Percentiles rank a stretch among this genome's conserved stretches.
phyloP scores from a whole-genome alignment of 805 yeast genomes.

The Saturnispora quitensis region DNA sequence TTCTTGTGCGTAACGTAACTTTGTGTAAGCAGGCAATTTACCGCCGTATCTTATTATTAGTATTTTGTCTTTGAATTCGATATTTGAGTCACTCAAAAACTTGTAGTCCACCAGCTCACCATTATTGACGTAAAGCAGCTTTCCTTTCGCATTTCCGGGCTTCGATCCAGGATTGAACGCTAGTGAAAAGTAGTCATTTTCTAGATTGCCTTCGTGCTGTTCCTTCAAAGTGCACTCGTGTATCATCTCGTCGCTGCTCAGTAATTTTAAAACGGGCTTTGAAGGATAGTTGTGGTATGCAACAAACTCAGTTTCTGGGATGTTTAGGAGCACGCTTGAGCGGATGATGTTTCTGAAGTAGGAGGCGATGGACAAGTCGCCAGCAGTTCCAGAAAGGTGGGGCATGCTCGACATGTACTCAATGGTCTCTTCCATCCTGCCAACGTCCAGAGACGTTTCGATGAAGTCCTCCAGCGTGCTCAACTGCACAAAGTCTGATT shows the following conservation, averaged over 20 bases:
- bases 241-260: slow-evolving; percentile 17
- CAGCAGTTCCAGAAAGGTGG: slow-evolving; percentile 82
- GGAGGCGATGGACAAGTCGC: slow-evolving; percentile 64
- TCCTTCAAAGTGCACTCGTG: slow-evolving; percentile 20
- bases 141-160: slow-evolving; percentile 46
- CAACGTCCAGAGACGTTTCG: slow-evolving; percentile 42
- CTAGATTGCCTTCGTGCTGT: slow-evolving; percentile 6
- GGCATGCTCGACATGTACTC: slow-evolving; percentile 75
- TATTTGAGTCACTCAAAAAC: slow-evolving; percentile 27
- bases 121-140: slow-evolving; percentile 52
- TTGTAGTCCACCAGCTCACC: slow-evolving; percentile 53
- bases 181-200: slow-evolving; percentile 15
- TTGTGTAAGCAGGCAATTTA: slow-evolving; percentile 36
- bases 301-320: slow-evolving; percentile 42
- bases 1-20: slow-evolving; percentile 45
- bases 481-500: slow-evolving; percentile 59
- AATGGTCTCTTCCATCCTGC: slow-evolving; percentile 52
- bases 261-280: slow-evolving; percentile 22
- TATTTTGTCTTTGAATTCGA: slow-evolving; percentile 41
- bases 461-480: slow-evolving; percentile 41
- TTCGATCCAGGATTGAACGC: slow-evolving; percentile 67
- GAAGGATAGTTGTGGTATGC: slow-evolving; percentile 60
- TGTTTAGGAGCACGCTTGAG: slow-evolving; percentile 44
- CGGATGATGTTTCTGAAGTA: slow-evolving; percentile 53
- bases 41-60: slow-evolving; percentile 55